Conservation (phyloP, 257 asterid species). For the Capsicum baccatum region DNA sequence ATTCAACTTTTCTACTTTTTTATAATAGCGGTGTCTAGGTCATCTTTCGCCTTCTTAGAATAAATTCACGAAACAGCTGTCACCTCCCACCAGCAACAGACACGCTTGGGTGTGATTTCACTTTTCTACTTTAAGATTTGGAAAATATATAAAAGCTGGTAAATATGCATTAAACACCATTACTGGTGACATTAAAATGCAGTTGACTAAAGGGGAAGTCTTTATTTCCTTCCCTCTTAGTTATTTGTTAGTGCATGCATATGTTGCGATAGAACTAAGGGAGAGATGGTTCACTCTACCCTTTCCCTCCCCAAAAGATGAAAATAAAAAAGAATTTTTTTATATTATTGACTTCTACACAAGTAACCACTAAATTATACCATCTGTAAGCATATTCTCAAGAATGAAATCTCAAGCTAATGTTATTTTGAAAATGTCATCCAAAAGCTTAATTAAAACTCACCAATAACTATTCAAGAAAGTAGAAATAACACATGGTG, state of each 20-base stretch:
- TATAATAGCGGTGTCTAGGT: too few species aligned
- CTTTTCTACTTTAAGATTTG: neutral
- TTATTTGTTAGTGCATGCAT: neutral
- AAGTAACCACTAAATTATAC: constrained; percentile 6
- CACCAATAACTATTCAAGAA: constrained; percentile 92
- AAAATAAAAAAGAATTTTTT: neutral
- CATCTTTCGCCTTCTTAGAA: too few species aligned
- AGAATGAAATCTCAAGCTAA: constrained; percentile 11
- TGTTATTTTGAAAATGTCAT: constrained; percentile 6
- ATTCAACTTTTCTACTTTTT: neutral
- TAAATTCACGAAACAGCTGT: too few species aligned
- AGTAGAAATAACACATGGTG: constrained; percentile 95
- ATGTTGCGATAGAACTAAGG: neutral
- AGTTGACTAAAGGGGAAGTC: neutral
- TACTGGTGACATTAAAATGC: neutral
- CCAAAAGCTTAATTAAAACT: constrained; percentile 36
- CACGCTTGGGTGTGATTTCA: too few species aligned
- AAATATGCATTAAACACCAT: neutral
- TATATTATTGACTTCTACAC: neutral
- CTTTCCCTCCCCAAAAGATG: neutral
- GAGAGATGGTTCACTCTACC: neutral
- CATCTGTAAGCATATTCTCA: neutral
- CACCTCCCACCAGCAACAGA: too few species aligned
- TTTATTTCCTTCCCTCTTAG: neutral
- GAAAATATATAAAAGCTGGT: neutral